Evolutionary conservation across 2,329 filamentous ascomycete genomes (phyloP).

Genomic region (Sporothrix schenckii): DNA sequence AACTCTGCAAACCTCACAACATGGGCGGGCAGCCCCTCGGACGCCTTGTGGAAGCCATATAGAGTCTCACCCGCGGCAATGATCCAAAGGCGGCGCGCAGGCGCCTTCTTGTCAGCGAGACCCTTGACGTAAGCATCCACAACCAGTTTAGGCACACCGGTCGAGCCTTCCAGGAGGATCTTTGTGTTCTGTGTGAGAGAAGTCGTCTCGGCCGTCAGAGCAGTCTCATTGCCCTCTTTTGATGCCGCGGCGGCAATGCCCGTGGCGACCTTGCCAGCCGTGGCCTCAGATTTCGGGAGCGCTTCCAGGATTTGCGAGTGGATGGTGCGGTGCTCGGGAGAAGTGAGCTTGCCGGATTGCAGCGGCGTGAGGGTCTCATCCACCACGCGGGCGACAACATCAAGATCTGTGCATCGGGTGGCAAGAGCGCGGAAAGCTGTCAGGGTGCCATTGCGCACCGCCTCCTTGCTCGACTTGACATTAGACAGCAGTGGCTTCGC

Average conservation of each 20-base stretch:
- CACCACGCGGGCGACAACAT: conserved; percentile 66
- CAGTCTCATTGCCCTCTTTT: conserved; percentile 88
- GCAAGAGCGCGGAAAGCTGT: conserved; percentile 74
- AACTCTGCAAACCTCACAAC: conserved; percentile 57
- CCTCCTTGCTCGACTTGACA: conserved; percentile 82
- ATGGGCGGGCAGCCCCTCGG: conserved; percentile 52
- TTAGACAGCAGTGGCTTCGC: conserved; percentile 88
- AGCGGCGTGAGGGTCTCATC: conserved; percentile 79
- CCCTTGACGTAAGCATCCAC: conserved; percentile 78
- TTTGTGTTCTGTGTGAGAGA: conserved; percentile 68
- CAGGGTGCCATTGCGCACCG: conserved; percentile 74
- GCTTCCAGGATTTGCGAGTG: conserved; percentile 78
- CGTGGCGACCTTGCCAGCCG: conserved; percentile 67
- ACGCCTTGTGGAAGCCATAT: conserved; percentile 55
- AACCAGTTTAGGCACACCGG: conserved; percentile 66
- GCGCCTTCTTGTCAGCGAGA: conserved; percentile 78
- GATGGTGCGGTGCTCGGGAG: conserved; percentile 79
- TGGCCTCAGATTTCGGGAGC: conserved; percentile 61
- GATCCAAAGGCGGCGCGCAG: conserved; percentile 78
- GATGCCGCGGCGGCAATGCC: conserved; percentile 68
- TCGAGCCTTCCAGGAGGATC: conserved; percentile 63
- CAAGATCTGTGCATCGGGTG: conserved; percentile 59
- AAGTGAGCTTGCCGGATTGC: conserved; percentile 80
- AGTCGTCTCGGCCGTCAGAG: conserved; percentile 73
- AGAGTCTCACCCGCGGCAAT: conserved; percentile 72